These are phyloP conservation scores for Dispira simplex DNA, from an alignment of 192 early-diverging fungal species.

Conservation along the genomic window DNA sequence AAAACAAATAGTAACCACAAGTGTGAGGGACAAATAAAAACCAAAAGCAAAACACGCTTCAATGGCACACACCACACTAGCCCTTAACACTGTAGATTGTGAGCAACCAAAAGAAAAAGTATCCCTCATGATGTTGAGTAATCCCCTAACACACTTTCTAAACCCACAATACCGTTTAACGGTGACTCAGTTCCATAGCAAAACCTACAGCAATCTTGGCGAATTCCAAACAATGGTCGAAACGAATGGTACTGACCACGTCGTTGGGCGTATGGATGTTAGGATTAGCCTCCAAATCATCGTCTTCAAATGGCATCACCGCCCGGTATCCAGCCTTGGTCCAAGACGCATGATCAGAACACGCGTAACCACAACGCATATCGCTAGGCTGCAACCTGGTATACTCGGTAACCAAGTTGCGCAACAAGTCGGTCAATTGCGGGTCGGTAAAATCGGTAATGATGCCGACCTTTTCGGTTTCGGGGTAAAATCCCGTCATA, in stretches of 20 bases:
- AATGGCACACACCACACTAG: too few relatives aligned
- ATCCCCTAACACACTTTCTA: too few relatives aligned
- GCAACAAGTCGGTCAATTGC: conserved; percentile 34
- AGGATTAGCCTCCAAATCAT: conserved; percentile 51
- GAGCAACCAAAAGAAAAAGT: too few relatives aligned
- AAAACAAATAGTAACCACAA: too few relatives aligned
- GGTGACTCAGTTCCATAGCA: conserved; percentile 63
- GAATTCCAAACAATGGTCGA: conserved; percentile 82
- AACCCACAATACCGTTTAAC: too few relatives aligned
- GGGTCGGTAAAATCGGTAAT: conserved; percentile 68
- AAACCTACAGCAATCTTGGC: conserved; percentile 69
- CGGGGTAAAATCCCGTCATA: conserved; percentile 78
- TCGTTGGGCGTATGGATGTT: conserved; percentile 77
- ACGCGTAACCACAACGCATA: conserved; percentile 79
- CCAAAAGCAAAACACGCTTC: too few relatives aligned
- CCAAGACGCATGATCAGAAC: conserved; percentile 90
- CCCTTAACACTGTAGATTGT: too few relatives aligned
- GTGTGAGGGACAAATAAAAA: too few relatives aligned
- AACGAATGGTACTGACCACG: conserved; percentile 55
- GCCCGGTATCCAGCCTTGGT: conserved; percentile 72
- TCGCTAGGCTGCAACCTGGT: conserved; percentile 42
- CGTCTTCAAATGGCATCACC: conserved; percentile 69
- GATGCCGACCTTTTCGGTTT: conserved; percentile 57
- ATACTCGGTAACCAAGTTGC: conserved; percentile 42
- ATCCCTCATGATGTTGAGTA: too few relatives aligned